Base-by-base conservation (phyloP, 2,329 filamentous ascomycete species). In the Pyrenochaeta sp. region DNA sequence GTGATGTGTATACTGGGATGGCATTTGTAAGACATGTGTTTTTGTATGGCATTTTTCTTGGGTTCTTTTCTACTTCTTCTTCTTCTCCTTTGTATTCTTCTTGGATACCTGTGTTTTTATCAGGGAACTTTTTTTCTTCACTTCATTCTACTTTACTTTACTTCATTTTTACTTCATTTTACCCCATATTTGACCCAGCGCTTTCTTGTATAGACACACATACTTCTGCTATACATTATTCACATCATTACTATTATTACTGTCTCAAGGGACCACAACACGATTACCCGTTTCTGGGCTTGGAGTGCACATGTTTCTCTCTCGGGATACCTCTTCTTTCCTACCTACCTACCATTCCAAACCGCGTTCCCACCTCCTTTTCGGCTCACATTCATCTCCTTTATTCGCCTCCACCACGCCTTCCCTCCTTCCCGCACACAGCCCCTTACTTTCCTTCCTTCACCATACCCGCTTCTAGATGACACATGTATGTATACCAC, bases 151-250 rank as follows among this genome's bases (percentile, higher is more conserved):
- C 20, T 24, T 35, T 23, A 11, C 31, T 3, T 17, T 24, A 23
- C n/a, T 35, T 3, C 20, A 9, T n/a, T 32, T 13, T n/a, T 19
- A 10, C n/a, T 32, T 22, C 18, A 11, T 14, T 30, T 30, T n/a
- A n/a, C n/a, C n/a, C n/a, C n/a, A n/a, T n/a, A n/a, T n/a, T n/a
- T n/a, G n/a, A n/a, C n/a, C n/a, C n/a, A n/a, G n/a, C n/a, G n/a
- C n/a, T n/a, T n/a, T n/a, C n/a, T 30, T 30, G 27, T 30, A 18
- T 30, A 30, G 27, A 30, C 27, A n/a, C n/a, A n/a, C n/a, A n/a
- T n/a, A n/a, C n/a, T n/a, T n/a, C n/a, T n/a, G n/a, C n/a, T n/a
- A n/a, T n/a, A n/a, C n/a, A n/a, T n/a, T n/a, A n/a, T n/a, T n/a
- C n/a, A n/a, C n/a, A n/a, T n/a, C n/a, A n/a, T n/a, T n/a, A n/a